Percentiles rank a stretch among this genome's conserved stretches.
Conservation (phyloP, 2,329 filamentous ascomycete genomes). For the Neonectria magnoliae region DNA sequence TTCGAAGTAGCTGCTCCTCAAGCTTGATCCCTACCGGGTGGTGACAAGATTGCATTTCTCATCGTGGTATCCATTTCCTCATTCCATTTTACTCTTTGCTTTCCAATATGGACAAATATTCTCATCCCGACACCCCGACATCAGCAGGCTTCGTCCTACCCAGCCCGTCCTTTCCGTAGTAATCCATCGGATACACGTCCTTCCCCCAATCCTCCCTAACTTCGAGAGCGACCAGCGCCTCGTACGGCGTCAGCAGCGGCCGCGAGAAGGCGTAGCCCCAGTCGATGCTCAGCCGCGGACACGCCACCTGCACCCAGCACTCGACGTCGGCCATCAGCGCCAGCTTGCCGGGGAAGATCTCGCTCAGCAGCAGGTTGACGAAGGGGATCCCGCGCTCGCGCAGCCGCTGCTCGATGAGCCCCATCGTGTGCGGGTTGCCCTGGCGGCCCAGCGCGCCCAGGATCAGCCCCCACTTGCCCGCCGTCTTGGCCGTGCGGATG, state of each 20-base stretch:
- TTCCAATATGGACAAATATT: neutral
- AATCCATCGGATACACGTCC: slow-evolving; percentile 95
- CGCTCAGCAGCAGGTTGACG: slow-evolving; percentile 86
- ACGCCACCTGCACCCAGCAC: slow-evolving; percentile 98
- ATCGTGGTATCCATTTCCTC: slow-evolving; percentile 7
- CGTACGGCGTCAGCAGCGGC: slow-evolving; percentile 91
- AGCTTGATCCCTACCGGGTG: neutral
- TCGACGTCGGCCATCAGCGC: slow-evolving; percentile 94
- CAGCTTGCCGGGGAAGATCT: slow-evolving; percentile 96
- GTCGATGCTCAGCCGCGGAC: slow-evolving; percentile 95
- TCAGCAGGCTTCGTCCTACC: slow-evolving; percentile 74
- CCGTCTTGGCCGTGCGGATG: slow-evolving; percentile 77
- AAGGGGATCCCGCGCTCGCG: slow-evolving; percentile 77
- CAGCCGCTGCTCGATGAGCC: slow-evolving; percentile 83
- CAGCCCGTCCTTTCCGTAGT: slow-evolving; percentile 91
- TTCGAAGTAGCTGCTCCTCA: neutral
- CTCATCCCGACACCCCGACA: slow-evolving; percentile 37
- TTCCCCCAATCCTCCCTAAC: slow-evolving; percentile 79
- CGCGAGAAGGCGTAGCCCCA: slow-evolving; percentile 97
- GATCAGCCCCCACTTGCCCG: slow-evolving; percentile 93
- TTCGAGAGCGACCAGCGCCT: slow-evolving; percentile 90
- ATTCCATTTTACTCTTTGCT: neutral
- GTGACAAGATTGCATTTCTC: neutral
- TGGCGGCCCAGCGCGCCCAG: slow-evolving; percentile 91
- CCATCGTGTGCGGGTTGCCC: slow-evolving; percentile 93